Evolutionary conservation across 2,329 filamentous ascomycete genomes (phyloP).

Genomic region (Cadophora luteo-olivacea): DNA sequence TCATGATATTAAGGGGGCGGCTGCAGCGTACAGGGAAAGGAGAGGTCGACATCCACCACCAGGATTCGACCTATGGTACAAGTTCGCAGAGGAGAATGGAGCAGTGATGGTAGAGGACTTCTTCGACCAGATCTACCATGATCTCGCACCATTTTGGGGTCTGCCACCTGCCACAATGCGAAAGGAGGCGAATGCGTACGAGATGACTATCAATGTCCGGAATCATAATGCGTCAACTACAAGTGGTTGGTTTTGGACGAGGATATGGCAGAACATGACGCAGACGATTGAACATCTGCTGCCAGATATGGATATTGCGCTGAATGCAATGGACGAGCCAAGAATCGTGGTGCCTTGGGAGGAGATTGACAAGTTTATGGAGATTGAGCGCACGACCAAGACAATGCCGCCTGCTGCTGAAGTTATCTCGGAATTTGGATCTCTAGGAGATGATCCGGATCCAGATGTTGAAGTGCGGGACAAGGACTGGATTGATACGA

Average conservation of each 20-base stretch:
- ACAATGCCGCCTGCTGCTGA: conserved; percentile 64
- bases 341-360: conserved; percentile 66
- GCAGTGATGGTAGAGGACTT: conserved; percentile 67
- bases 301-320: conserved; percentile 70
- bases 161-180: conserved; percentile 53
- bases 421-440: conserved; percentile 56
- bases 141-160: conserved; percentile 55
- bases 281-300: conserved; percentile 55
- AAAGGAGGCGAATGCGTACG: conserved; percentile 59
- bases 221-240: conserved; percentile 56
- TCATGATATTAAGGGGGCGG: conserved; percentile 52
- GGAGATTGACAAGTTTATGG: conserved; percentile 57
- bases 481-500: conserved; percentile 33
- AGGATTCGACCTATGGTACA: conserved; percentile 65
- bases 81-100: conserved; percentile 57
- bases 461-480: conserved; percentile 24
- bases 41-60: conserved; percentile 68
- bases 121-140: conserved; percentile 61
- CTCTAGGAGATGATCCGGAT: conserved; percentile 49
- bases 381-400: conserved; percentile 50
- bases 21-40: conserved; percentile 58
- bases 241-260: conserved; percentile 50
- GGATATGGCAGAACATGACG: conserved; percentile 48
- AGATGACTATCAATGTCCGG: conserved; percentile 67
- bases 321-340: conserved; percentile 70